A percentile compares a stretch with the other conserved stretches of the same genome.
Evolutionary conservation across 176 grass and related monocot genomes (phyloP).

Genomic region (maize (Zea mays)): DNA sequence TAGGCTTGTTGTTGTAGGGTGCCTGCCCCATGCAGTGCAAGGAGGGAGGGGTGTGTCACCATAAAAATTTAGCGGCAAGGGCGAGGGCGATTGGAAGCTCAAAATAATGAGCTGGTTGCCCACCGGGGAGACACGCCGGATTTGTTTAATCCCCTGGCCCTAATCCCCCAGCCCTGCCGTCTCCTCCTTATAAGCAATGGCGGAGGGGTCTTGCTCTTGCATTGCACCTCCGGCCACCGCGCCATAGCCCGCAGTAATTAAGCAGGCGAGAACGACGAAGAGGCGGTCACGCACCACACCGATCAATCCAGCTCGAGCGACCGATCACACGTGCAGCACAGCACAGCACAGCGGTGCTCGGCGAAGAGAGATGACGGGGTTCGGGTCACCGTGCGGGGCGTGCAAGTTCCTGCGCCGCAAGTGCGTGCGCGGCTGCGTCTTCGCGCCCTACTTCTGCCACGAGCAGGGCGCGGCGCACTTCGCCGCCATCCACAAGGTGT

Average conservation of each 20-base stretch:
- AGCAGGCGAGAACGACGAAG: neutral
- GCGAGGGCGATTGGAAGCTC: constrained; percentile 48
- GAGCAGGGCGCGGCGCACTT: constrained; percentile 80
- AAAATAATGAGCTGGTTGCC: constrained; percentile 77
- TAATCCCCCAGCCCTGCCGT: constrained; percentile 41
- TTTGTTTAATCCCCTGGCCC: constrained; percentile 54
- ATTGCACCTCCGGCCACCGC: constrained; percentile 45
- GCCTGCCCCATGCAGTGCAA: constrained; percentile 32
- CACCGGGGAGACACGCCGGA: constrained; percentile 50
- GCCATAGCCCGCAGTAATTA: no score
- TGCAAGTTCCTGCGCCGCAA: constrained; percentile 95
- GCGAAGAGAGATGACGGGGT: constrained; percentile 61
- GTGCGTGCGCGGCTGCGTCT: constrained; percentile 87
- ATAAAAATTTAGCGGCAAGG: constrained; percentile 49
- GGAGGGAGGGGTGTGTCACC: neutral
- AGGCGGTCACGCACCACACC: neutral
- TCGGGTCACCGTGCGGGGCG: constrained; percentile 91
- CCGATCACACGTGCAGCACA: no score
- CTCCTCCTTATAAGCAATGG: constrained; percentile 62
- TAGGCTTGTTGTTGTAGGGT: neutral
- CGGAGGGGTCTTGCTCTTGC: constrained; percentile 43
- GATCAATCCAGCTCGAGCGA: no score
- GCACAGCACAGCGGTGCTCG: no score
- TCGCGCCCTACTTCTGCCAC: no score
- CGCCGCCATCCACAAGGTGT: constrained; percentile 96